phyloP scores from a whole-genome alignment of 768 basidiomycete species.

The Suillus variegatus region DNA sequence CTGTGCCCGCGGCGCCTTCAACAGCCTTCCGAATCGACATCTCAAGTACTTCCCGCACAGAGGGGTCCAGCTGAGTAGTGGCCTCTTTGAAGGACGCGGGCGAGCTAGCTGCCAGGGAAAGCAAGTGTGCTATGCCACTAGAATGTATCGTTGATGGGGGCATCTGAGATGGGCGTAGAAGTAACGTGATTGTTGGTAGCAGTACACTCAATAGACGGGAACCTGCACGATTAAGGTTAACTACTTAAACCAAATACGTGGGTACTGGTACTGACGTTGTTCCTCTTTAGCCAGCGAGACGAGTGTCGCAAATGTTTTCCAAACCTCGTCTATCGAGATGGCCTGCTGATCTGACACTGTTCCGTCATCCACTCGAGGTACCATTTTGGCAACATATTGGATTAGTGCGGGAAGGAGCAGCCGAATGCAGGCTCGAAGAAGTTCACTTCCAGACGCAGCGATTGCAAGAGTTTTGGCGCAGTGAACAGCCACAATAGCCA shows the following conservation, averaged over 20 bases:
- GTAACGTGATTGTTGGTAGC: slow-evolving; percentile 71
- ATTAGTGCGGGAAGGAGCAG: slow-evolving; percentile 80
- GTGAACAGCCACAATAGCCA: slow-evolving; percentile 83
- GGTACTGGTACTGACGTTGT: slow-evolving; percentile 57
- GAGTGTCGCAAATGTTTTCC: slow-evolving; percentile 76
- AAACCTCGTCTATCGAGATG: slow-evolving; percentile 72
- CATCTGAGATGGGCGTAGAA: slow-evolving; percentile 56
- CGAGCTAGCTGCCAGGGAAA: slow-evolving; percentile 69
- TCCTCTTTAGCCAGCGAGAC: slow-evolving; percentile 57
- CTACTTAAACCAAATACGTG: neutral
- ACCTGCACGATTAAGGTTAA: slow-evolving; percentile 43
- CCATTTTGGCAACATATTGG: slow-evolving; percentile 73
- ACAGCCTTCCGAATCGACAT: slow-evolving; percentile 77
- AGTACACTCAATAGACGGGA: slow-evolving; percentile 68
- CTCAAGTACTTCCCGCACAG: slow-evolving; percentile 66
- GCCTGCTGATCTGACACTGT: slow-evolving; percentile 55
- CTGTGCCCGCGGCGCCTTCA: slow-evolving; percentile 40
- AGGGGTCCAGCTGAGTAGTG: slow-evolving; percentile 61
- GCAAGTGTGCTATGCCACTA: slow-evolving; percentile 64
- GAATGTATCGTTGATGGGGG: slow-evolving; percentile 49
- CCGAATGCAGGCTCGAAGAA: slow-evolving; percentile 70
- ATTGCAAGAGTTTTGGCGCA: slow-evolving; percentile 84
- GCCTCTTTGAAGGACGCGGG: slow-evolving; percentile 86
- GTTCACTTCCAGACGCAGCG: slow-evolving; percentile 66
- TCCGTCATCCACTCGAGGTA: slow-evolving; percentile 60